Conservation (phyloP, 768 basidiomycete species). For the Boletus fagicola region DNA sequence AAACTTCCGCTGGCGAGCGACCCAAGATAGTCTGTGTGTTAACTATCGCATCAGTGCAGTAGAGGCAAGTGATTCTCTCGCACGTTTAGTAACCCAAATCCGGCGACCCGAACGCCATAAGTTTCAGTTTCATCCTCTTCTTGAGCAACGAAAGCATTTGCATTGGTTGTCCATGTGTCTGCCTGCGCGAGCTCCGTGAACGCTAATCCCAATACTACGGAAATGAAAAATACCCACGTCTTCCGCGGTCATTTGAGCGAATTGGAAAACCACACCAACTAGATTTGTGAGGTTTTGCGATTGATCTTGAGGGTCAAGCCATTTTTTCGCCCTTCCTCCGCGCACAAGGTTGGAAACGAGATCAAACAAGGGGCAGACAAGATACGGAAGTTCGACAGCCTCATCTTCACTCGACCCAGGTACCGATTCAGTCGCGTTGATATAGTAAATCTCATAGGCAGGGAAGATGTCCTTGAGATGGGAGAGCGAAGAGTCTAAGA, state of each 20-base stretch:
- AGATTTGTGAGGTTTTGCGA: constrained; percentile 45
- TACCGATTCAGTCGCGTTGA: constrained; percentile 51
- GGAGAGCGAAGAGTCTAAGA: constrained; percentile 54
- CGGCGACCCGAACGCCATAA: constrained; percentile 81
- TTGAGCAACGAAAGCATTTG: constrained; percentile 91
- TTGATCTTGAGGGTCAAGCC: constrained; percentile 47
- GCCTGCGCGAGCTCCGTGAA: constrained; percentile 51
- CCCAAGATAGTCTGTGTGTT: constrained; percentile 54
- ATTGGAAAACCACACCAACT: constrained; percentile 58
- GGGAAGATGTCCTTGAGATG: constrained; percentile 61
- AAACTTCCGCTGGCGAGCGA: constrained; percentile 49
- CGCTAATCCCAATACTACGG: background rate
- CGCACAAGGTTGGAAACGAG: constrained; percentile 68
- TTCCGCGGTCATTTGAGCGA: constrained; percentile 85
- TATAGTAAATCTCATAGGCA: constrained; percentile 60
- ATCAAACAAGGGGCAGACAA: constrained; percentile 79
- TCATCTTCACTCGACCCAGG: constrained; percentile 77
- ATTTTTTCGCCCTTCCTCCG: constrained; percentile 60
- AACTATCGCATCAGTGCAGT: constrained; percentile 3
- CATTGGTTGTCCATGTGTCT: constrained; percentile 85
- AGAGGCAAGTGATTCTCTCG: constrained; percentile 4
- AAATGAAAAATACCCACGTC: constrained; percentile 54
- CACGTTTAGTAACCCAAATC: constrained; percentile 82
- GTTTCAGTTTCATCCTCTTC: constrained; percentile 88
- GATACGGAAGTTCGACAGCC: constrained; percentile 67